phyloP scores from a whole-genome alignment of 2,329 filamentous ascomycete species.

The Coleophoma eucalyptorum region DNA sequence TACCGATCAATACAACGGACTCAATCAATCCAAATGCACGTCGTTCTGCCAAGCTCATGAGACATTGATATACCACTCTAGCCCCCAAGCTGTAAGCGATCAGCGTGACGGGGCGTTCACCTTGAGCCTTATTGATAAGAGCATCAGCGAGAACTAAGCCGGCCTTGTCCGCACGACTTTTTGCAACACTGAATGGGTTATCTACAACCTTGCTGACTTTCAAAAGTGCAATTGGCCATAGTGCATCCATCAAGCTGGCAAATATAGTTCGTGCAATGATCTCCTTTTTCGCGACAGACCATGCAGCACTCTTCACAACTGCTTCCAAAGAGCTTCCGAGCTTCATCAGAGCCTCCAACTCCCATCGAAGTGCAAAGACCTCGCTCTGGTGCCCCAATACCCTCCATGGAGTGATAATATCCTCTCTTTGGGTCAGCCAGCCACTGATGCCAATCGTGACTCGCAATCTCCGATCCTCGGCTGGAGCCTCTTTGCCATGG shows the following conservation, averaged over 20 bases:
- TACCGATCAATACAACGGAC: constrained; percentile 76
- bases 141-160: constrained; percentile 78
- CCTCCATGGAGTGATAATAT: constrained; percentile 75
- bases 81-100: constrained; percentile 82
- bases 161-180: constrained; percentile 74
- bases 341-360: constrained; percentile 71
- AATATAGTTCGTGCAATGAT: constrained; percentile 61
- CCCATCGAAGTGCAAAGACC: constrained; percentile 80
- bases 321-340: constrained; percentile 75
- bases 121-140: constrained; percentile 76
- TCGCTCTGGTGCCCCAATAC: constrained; percentile 71
- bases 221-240: constrained; percentile 67
- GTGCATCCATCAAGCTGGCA: constrained; percentile 61
- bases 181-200: constrained; percentile 78
- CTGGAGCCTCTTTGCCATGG: constrained; percentile 42
- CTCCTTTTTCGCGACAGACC: constrained; percentile 65
- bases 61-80: constrained; percentile 76
- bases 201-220: constrained; percentile 68
- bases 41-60: constrained; percentile 71
- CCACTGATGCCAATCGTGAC: constrained; percentile 82
- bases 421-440: constrained; percentile 70
- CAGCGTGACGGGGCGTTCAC: constrained; percentile 75
- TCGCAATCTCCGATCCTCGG: constrained; percentile 65
- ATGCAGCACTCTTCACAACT: constrained; percentile 77
- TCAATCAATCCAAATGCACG: constrained; percentile 82